Base-by-base conservation (phyloP, 1,284 basidiomycete species). In the Termitomyces sp. region DNA sequence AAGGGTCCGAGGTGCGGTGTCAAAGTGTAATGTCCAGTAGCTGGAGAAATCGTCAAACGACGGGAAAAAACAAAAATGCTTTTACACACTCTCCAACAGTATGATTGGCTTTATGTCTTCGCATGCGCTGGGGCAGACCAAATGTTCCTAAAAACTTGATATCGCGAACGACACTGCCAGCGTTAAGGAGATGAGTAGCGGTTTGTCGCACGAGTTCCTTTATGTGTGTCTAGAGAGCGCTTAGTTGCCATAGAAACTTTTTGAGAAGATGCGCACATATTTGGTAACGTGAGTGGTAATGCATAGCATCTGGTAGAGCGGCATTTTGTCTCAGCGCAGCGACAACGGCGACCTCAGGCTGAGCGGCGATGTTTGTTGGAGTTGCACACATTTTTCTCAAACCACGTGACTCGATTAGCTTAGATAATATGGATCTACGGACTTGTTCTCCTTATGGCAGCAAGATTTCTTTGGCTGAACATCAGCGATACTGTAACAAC, bases 1-100 rank as follows among this genome's bases (percentile, higher is more conserved):
- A 55, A 94, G 77, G 0, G 83, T 83, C 48, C 75, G 74, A 7
- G 92, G 91, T 7, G 89, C 89, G 3, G 90, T 83, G 74, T 94
- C 92, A 67, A 94, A 94, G 67, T 93, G 82, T 76, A 94, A 82
- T 13, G 88, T 83, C 90, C 92, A 94, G 70, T 94, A 94, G 65
- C 92, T 94, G 64, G 15, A 28, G 44, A 21, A n/a, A 30, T 33
- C 17, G 17, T 34, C 13, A 47, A 26, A 28, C 21, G 9, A 39
- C 21, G n/a, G 19, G 1, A 45, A 19, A 33, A 40, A n/a, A 24
- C 17, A 9, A 7, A 57, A 50, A 43, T 17, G 30, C 17, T 8
- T 7, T n/a, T 9, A 88, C 92, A 71, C 66, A 93, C 91, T 94
- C 92, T 78, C 87, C 92, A 31, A 81, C 65, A 12, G 70, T 71